A percentile compares a stretch with the other conserved stretches of the same genome.
Evolutionary conservation across 1,284 basidiomycete species (phyloP).

Genomic region (Cryptococcus jaspeensis): DNA sequence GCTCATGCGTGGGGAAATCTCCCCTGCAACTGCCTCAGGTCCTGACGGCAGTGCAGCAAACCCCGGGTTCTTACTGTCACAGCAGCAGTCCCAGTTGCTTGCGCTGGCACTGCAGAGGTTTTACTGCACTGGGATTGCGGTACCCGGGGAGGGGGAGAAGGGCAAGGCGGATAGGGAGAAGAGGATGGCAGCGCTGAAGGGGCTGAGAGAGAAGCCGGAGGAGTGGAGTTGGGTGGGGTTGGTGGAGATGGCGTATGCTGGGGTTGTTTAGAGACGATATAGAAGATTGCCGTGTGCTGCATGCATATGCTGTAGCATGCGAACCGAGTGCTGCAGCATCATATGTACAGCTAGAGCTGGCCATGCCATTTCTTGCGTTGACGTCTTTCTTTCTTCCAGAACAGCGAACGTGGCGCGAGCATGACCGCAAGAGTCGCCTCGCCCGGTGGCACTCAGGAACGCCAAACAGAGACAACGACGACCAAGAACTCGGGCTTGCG

Average conservation of each 20-base stretch:
- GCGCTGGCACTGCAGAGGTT: slow-evolving; percentile 76
- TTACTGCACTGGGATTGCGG: slow-evolving; percentile 55
- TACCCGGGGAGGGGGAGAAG: slow-evolving; percentile 25
- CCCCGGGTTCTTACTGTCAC: slow-evolving; percentile 62
- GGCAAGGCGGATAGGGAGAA: slow-evolving; percentile 35
- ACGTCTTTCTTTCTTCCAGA: too few relatives aligned
- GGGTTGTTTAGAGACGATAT: slow-evolving; percentile 25
- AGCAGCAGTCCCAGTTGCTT: slow-evolving; percentile 78
- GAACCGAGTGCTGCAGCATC: neutral
- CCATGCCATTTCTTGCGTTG: too few relatives aligned
- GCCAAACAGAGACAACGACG: too few relatives aligned
- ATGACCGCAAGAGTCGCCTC: too few relatives aligned
- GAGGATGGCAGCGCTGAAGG: slow-evolving; percentile 36
- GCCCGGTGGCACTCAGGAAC: too few relatives aligned
- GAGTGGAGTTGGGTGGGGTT: slow-evolving; percentile 50
- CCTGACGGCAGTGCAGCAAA: slow-evolving; percentile 32
- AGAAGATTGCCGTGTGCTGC: neutral
- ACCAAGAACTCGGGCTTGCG: too few relatives aligned
- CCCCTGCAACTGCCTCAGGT: slow-evolving; percentile 54
- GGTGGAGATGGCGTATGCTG: slow-evolving; percentile 46
- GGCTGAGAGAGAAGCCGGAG: slow-evolving; percentile 46
- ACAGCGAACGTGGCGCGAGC: too few relatives aligned
- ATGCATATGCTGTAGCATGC: neutral
- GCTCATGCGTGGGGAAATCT: slow-evolving; percentile 88
- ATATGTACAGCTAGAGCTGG: neutral